Evolutionary conservation across 352 stramenopile genomes (phyloP).

Genomic region (Globisporangium polare): DNA sequence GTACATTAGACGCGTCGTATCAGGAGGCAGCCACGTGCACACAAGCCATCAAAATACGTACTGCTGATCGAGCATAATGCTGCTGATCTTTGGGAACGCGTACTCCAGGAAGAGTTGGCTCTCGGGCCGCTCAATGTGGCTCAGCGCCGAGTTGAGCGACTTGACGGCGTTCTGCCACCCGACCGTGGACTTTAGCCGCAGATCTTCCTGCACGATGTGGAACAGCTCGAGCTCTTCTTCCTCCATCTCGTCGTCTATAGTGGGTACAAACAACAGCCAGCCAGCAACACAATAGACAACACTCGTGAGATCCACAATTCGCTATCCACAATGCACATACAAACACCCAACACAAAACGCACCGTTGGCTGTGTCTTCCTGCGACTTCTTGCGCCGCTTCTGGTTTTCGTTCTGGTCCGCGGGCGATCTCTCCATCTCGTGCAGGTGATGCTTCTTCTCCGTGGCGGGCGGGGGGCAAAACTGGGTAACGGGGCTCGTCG

Average conservation of each 20-base stretch:
- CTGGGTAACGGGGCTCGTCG: slow-evolving; percentile 2
- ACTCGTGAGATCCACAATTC: not conserved
- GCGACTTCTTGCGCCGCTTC: slow-evolving; percentile 67
- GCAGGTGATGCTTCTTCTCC: slow-evolving; percentile 62
- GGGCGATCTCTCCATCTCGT: slow-evolving; percentile 49
- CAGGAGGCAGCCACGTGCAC: slow-evolving; percentile 7
- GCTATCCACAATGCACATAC: not conserved
- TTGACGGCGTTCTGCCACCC: slow-evolving; percentile 89
- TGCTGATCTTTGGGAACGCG: slow-evolving; percentile 76
- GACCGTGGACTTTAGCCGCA: slow-evolving; percentile 87
- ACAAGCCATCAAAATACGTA: slow-evolving; percentile 39
- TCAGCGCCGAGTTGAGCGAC: slow-evolving; percentile 69
- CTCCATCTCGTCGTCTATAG: slow-evolving; percentile 56
- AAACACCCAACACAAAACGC: not conserved
- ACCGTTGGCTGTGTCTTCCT: slow-evolving; percentile 33
- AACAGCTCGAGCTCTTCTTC: slow-evolving; percentile 84
- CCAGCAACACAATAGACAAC: not conserved
- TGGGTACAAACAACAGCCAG: slow-evolving; percentile 7
- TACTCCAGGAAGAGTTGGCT: slow-evolving; percentile 77
- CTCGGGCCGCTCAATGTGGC: slow-evolving; percentile 64
- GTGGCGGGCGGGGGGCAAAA: slow-evolving; percentile 14
- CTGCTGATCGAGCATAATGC: slow-evolving; percentile 90
- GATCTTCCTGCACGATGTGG: slow-evolving; percentile 78
- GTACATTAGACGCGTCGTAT: slow-evolving; percentile 4
- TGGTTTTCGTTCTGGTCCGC: slow-evolving; percentile 47